Evolutionary conservation across 2,329 filamentous ascomycete species (phyloP).

Genomic region (Fusarium nelsonii): DNA sequence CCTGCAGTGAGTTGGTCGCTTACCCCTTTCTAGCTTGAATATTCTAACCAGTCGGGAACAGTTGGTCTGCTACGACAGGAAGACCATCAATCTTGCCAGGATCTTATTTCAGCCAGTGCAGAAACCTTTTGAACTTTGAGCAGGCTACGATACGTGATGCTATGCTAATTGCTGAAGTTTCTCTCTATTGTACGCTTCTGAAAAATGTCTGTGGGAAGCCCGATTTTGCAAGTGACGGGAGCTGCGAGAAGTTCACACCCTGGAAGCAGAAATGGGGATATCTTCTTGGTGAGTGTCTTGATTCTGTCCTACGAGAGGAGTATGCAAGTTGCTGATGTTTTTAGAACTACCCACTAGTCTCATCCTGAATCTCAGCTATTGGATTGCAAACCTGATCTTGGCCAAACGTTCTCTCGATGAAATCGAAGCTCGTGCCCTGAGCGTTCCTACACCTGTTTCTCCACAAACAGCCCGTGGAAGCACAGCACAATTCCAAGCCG

Average conservation of each 20-base stretch:
- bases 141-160: conserved; percentile 57
- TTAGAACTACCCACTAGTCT: conserved; percentile 20
- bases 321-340: background rate
- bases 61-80: conserved; percentile 57
- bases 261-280: conserved; percentile 41
- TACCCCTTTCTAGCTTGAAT: fast-evolving
- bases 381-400: conserved; percentile 27
- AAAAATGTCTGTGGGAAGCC: conserved; percentile 49
- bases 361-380: conserved; percentile 24
- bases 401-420: conserved; percentile 26
- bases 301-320: no score
- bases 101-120: conserved; percentile 56
- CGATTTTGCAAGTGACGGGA: conserved; percentile 44
- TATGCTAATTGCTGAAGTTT: conserved; percentile 57
- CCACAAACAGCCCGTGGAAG: conserved; percentile 2
- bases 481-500: conserved; percentile 9
- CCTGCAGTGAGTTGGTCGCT: conserved; percentile 23
- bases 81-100: conserved; percentile 55
- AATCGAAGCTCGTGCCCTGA: conserved; percentile 12
- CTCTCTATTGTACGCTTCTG: conserved; percentile 54
- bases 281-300: conserved; percentile 20
- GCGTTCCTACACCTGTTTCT: conserved; percentile 1
- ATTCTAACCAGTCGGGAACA: conserved; percentile 23
- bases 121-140: conserved; percentile 56
- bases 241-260: conserved; percentile 10